A percentile compares a stretch with the other conserved stretches of the same genome.
These are phyloP conservation scores for Crithidia fasciculata DNA, from an alignment of 208 protist species.

Conservation along the genomic window DNA sequence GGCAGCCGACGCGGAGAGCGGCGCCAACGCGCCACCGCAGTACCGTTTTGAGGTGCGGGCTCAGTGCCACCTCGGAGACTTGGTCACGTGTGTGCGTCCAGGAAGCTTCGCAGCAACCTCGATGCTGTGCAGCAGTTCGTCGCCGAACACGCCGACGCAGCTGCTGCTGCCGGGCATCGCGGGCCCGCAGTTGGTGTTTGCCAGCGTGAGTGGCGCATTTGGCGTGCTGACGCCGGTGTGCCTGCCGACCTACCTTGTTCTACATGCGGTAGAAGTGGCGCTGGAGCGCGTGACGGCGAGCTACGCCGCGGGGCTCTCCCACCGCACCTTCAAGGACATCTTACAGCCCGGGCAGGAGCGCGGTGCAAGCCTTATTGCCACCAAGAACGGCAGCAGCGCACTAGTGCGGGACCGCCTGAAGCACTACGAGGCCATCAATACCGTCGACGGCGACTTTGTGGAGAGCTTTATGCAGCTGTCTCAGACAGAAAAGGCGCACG, in stretches of 20 bases:
- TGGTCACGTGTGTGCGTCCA: slow-evolving; percentile 61
- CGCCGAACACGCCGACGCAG: not conserved
- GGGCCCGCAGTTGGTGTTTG: slow-evolving; percentile 71
- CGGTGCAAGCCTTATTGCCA: slow-evolving; percentile 34
- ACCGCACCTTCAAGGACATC: slow-evolving; percentile 52
- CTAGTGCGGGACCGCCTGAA: slow-evolving; percentile 22
- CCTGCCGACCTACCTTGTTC: slow-evolving; percentile 52
- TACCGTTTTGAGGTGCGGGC: slow-evolving; percentile 33
- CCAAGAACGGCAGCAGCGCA: slow-evolving; percentile 12
- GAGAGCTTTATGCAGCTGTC: slow-evolving; percentile 45
- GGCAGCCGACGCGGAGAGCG: slow-evolving; percentile 8
- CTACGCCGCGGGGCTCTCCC: slow-evolving; percentile 44
- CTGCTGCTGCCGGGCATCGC: slow-evolving; percentile 46
- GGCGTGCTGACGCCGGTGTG: slow-evolving; percentile 72
- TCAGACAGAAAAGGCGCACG: slow-evolving; percentile 7
- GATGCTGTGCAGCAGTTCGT: not conserved
- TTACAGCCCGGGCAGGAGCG: slow-evolving; percentile 58
- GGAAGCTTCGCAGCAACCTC: slow-evolving; percentile 71
- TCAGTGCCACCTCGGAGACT: slow-evolving; percentile 77
- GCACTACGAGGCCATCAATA: slow-evolving; percentile 24
- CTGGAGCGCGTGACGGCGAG: slow-evolving; percentile 20
- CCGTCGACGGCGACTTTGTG: slow-evolving; percentile 56
- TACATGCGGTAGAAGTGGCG: slow-evolving; percentile 57
- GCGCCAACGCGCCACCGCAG: not conserved
- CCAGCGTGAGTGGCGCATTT: slow-evolving; percentile 72